Evolutionary conservation across 345 rosid species (phyloP), one percentile per base, ranked within the genome.

Genomic region (Melaleuca quinquenervia): DNA sequence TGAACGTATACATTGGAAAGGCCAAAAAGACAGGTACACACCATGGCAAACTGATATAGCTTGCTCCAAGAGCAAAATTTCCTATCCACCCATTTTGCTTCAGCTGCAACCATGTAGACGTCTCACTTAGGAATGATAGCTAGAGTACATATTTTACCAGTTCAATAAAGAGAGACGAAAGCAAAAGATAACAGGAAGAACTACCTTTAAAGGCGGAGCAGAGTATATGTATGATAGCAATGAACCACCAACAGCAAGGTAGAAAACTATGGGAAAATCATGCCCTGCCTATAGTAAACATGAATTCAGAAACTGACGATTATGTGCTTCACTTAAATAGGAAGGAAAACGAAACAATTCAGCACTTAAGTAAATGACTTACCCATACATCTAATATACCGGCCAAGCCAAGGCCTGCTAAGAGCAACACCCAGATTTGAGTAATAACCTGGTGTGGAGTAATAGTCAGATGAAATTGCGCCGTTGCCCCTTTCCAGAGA

Each of bases 41-140:
- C 99, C 99, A 97, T 83, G 99, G 99, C 90, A 97, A 94, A 91
- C 98, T 91, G 88, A 97, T 97, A 86, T 97, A 97, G 90, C 99
- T 97, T 70, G 98, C 98, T 84, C 99, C 99, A 76, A 97, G 88
- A 50, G 99, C 98, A 84, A 94, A 95, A 89, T 97, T 97, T 88
- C 99, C 98, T 58, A 97, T 90, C 98, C 98, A 97, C 84, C 99
- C 99, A 89, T 96, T 97, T 93, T 96, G 99, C 90, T 96, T 96
- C 89, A 97, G 96, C 99, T 97, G 92, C 90, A 93, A 86, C 44
- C 44, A 86, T 48, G 85, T 84, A 87, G 55, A 53, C 2, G 50
- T 56, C 62, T 51, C 29, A 36, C 51, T 70, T 50, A 50, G 74
- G 70, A 41, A 52, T 22, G 26, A 83, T 22, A 29, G 26, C 84